These are phyloP conservation scores for Zygosaccharomyces bisporus DNA, from an alignment of 805 yeast species.

Conservation along the genomic window DNA sequence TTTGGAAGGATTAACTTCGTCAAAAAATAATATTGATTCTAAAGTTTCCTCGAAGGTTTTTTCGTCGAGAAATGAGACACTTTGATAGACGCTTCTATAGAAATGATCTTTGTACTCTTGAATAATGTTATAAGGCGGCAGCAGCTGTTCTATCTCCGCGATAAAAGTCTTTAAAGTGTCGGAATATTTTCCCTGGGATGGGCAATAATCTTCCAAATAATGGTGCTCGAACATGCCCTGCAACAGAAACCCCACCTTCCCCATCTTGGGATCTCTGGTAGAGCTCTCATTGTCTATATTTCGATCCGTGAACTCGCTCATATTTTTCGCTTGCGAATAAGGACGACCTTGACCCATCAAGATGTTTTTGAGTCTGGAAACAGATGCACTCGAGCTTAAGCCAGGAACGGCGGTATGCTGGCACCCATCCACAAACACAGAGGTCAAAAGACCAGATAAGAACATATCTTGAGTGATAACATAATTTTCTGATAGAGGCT, in stretches of 20 bases:
- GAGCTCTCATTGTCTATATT: conserved; percentile 27
- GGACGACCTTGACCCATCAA: conserved; percentile 26
- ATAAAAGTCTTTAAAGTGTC: conserved; percentile 24
- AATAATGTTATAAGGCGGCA: conserved; percentile 30
- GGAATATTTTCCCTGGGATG: conserved; percentile 27
- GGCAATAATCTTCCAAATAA: conserved; percentile 30
- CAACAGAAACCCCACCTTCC: conserved; percentile 23
- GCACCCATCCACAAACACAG: conserved; percentile 29
- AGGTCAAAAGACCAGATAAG: conserved; percentile 28
- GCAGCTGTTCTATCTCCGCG: conserved; percentile 20
- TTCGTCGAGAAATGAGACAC: conserved; percentile 29
- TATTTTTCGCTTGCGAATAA: conserved; percentile 22
- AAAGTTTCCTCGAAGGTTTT: conserved; percentile 32
- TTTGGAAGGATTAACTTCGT: conserved; percentile 20
- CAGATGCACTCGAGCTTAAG: conserved; percentile 26
- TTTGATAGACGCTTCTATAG: conserved; percentile 28
- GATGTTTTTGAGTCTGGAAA: conserved; percentile 27
- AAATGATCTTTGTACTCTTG: conserved; percentile 28
- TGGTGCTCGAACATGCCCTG: conserved; percentile 24
- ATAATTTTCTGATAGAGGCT: conserved; percentile 34
- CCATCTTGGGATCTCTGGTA: conserved; percentile 21
- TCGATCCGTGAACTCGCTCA: conserved; percentile 29
- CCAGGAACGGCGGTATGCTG: conserved; percentile 33
- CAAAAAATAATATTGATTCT: conserved; percentile 18
- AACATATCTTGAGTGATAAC: conserved; percentile 32